Base-by-base conservation (phyloP, 2,329 filamentous ascomycete genomes). In the Ploettnerulaceae sp. region DNA sequence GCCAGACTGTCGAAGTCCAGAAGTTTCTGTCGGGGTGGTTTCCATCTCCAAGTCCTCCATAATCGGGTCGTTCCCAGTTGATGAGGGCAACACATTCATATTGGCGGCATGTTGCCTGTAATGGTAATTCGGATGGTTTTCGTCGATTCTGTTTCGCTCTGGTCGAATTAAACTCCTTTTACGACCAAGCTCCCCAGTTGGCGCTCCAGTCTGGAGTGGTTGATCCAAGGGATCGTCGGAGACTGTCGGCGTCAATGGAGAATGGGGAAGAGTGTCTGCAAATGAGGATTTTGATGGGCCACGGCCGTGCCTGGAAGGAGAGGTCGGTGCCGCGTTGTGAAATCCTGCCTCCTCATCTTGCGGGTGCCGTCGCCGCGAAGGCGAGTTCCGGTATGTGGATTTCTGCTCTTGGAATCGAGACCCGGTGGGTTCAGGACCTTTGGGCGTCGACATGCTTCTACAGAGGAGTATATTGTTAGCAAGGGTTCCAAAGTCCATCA, bases 71-170 rank as follows among this genome's bases (percentile, higher is more conserved):
- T 95, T 86, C 51, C 93, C 93, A 0, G 93, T 97, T 5, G 88
- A 86, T 0, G 93, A 97, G 1, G 94, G 93, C 55, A 89, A 74
- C 4, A 89, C 85, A 45, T 84, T 77, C 89, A 98, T 96, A 55
- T 91, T 86, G 60, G 89, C 86, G 7, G 94, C 89, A 77, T 95
- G 90, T 65, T 95, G 86, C 57, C 89, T 82, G 68, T 98, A 98
- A 69, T 96, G 79, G 64, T 96, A 98, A 66, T 97, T 94, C 11
- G 90, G 89, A 64, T 97, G 89, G 58, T 90, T 86, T 54, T 77
- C 82, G 58, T 90, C 86, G 57, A 95, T 88, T 57, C 86, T 81
- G 61, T 85, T 85, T 56, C 93, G 81, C 69, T 98, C 93, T 1
- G 93, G 93, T 52, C 86, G 78, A 62, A 98, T 83, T 54, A 98